Evolutionary conservation across 2,329 filamentous ascomycete genomes (phyloP).

Genomic region (Colletotrichum sp.): DNA sequence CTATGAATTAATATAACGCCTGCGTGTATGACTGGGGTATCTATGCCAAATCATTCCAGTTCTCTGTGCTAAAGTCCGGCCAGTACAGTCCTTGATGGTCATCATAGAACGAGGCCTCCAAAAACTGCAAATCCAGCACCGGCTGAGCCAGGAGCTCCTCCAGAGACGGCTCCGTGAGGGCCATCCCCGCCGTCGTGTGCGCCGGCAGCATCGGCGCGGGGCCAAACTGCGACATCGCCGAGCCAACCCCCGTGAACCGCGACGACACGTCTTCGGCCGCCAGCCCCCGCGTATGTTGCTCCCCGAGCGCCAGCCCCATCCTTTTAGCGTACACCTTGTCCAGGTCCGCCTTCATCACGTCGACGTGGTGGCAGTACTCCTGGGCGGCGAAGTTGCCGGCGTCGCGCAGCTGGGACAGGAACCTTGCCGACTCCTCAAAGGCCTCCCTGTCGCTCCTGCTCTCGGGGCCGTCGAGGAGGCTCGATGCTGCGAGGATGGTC

Average conservation of each 20-base stretch:
- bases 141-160: slow-evolving; percentile 39
- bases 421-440: slow-evolving; percentile 40
- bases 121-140: slow-evolving; percentile 35
- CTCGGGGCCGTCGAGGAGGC: slow-evolving; percentile 34
- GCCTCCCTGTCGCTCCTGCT: slow-evolving; percentile 39
- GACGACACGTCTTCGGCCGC: neutral
- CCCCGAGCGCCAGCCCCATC: neutral
- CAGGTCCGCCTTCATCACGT: slow-evolving; percentile 31
- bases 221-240: neutral
- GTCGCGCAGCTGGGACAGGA: slow-evolving; percentile 41
- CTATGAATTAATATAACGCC: neutral
- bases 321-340: neutral
- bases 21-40: neutral
- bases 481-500: slow-evolving; percentile 48
- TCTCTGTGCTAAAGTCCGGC: slow-evolving; percentile 22
- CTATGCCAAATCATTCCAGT: slow-evolving; percentile 14
- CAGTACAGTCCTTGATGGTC: slow-evolving; percentile 24
- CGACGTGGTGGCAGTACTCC: slow-evolving; percentile 46
- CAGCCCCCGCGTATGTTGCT: neutral
- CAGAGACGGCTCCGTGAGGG: slow-evolving; percentile 38
- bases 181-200: slow-evolving; percentile 35
- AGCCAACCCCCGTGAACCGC: neutral
- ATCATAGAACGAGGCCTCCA: slow-evolving; percentile 27
- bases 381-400: slow-evolving; percentile 45
- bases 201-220: neutral